phyloP scores from a whole-genome alignment of 2,329 filamentous ascomycete genomes.

The Didymella keratinophila region DNA sequence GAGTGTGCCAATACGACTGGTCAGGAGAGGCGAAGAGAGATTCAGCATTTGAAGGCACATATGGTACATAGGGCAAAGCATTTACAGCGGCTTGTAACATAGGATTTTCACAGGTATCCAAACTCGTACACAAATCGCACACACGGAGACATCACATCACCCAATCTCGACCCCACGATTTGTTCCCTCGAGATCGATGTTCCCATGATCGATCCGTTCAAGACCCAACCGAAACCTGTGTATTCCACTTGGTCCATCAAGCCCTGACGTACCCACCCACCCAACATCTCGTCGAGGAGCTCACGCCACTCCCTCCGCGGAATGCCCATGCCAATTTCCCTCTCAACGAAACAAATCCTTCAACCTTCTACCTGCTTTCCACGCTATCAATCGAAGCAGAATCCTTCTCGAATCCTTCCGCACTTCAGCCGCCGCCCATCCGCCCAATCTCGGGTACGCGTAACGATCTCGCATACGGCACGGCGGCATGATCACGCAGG shows the following conservation, averaged over 20 bases:
- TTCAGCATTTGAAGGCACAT: constrained; percentile 53
- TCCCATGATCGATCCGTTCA: not conserved
- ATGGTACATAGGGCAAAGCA: too few species aligned
- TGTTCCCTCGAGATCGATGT: not conserved
- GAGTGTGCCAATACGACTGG: constrained; percentile 71
- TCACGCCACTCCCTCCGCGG: constrained; percentile 10
- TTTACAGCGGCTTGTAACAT: not conserved
- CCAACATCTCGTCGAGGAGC: too few species aligned
- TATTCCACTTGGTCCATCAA: too few species aligned
- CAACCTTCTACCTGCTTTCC: not conserved
- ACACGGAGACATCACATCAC: not conserved
- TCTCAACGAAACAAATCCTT: not conserved
- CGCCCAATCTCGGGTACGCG: not conserved
- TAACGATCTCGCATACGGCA: not conserved
- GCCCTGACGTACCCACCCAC: not conserved
- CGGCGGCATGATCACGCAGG: not conserved
- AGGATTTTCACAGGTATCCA: not conserved
- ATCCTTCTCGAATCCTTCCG: constrained; percentile 4
- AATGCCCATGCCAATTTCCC: not conserved
- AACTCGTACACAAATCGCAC: not conserved
- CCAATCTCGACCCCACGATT: not conserved
- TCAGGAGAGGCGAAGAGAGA: constrained; percentile 73
- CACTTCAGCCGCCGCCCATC: not conserved
- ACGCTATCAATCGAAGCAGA: not conserved
- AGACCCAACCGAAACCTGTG: too few species aligned